phyloP scores from a whole-genome alignment of 2,329 filamentous ascomycete species.

The Lanzia echinophila region DNA sequence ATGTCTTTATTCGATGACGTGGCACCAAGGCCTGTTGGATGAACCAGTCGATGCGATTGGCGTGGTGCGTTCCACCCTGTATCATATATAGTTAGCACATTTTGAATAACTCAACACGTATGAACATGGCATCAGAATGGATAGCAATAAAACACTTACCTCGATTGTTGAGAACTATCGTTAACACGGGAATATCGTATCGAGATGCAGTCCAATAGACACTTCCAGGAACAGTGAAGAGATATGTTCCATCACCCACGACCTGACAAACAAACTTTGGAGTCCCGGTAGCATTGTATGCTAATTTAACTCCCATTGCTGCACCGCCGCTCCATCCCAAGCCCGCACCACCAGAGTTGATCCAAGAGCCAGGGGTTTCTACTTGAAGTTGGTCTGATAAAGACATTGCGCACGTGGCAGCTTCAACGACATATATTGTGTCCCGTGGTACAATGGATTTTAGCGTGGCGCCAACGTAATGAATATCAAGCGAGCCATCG shows the following conservation, averaged over 20 bases:
- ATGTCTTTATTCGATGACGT: background rate
- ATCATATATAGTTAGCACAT: background rate
- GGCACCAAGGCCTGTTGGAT: background rate
- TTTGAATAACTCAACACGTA: no score
- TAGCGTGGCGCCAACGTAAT: background rate
- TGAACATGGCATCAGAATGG: no score
- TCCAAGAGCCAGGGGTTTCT: slow-evolving; percentile 70
- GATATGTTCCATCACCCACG: slow-evolving; percentile 57
- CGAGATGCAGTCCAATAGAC: slow-evolving; percentile 61
- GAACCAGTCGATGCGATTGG: background rate
- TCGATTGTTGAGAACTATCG: slow-evolving; percentile 42
- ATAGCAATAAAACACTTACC: no score
- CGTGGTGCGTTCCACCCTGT: background rate
- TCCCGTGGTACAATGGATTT: background rate
- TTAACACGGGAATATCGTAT: slow-evolving; percentile 56
- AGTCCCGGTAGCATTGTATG: slow-evolving; percentile 28
- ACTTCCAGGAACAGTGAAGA: slow-evolving; percentile 54
- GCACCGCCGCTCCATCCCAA: slow-evolving; percentile 72
- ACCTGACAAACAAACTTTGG: slow-evolving; percentile 46
- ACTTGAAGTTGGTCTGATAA: slow-evolving; percentile 34
- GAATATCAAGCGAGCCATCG: background rate
- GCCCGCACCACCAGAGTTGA: slow-evolving; percentile 1
- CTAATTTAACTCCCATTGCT: slow-evolving; percentile 67
- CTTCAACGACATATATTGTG: background rate
- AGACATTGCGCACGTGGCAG: background rate